Evolutionary conservation across 140 eudicot species (phyloP), one percentile per base, ranked within the genome.

Genomic region (Cichorium intybus): DNA sequence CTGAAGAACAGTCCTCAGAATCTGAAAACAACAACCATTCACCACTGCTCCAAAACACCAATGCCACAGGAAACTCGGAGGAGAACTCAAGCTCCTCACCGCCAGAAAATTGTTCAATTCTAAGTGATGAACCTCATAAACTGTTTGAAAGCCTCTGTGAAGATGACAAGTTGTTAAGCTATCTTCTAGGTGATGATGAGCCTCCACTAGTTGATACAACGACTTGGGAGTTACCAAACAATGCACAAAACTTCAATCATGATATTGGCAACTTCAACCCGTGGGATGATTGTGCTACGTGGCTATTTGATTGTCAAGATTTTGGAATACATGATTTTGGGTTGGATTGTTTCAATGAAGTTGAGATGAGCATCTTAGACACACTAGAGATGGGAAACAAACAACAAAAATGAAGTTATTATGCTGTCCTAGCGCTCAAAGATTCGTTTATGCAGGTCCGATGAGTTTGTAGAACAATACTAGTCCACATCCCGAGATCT

Each of bases 251-350:
- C 34, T 60, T 71, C 23, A 55, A 74, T 35, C 56, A 18, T 3
- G 34, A 41, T 66, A 51, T 47, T 31, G 51, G 39, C 2, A 54
- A 26, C 18, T 49, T 81, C 60, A 70, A 84, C 16, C 75, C 82
- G 0, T 87, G 94, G 94, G 90, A 91, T 16, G 83, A 85, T 62
- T 78, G 84, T 62, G 76, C 86, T 3, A 39, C 75, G 29, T 85
- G 89, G 97, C 72, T 91, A 48, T 47, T 91, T 70, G 96, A 91
- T 62, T 87, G 96, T 68, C 96, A 84, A 66, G 97, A 91, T 68
- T 87, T 91, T 33, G 97, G 97, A n/a, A 63, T 87, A 49, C 88
- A 85, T 46, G 97, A 90, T 69, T 90, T 90, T 65, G 97, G 88
- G 34, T 51, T 81, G 28, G 90, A 86, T 45, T 72, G 81, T 70